phyloP scores from a whole-genome alignment of 2,329 filamentous ascomycete species.

The Pseudofabraea citricarpa region DNA sequence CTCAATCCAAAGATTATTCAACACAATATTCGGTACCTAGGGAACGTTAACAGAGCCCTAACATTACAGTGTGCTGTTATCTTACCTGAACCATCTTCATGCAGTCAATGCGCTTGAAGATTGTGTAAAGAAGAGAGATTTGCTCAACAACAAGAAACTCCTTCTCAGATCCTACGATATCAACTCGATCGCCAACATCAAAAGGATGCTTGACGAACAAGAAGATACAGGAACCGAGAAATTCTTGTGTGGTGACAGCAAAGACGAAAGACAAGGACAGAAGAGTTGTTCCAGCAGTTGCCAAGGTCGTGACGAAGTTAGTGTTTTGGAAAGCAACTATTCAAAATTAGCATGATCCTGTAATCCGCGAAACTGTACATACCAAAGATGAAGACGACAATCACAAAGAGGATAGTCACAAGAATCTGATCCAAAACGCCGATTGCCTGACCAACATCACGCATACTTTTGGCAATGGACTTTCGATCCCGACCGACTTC shows the following conservation, averaged over 20 bases:
- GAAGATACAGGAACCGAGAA: constrained; percentile 98
- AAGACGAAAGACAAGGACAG: constrained; percentile 98
- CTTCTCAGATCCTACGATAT: constrained; percentile 55
- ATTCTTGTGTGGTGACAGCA: constrained; percentile 84
- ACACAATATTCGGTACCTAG: constrained; percentile 79
- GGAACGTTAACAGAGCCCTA: too few relatives aligned
- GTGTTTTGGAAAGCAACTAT: constrained; percentile 81
- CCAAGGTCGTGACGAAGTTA: constrained; percentile 78
- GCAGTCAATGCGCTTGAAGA: constrained; percentile 80
- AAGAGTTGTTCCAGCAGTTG: constrained; percentile 85
- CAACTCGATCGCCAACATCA: constrained; percentile 91
- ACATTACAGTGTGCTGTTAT: too few relatives aligned
- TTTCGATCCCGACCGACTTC: constrained; percentile 84
- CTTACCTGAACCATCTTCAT: constrained; percentile 63
- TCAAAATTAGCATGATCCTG: constrained; percentile 21
- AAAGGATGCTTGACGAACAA: constrained; percentile 98
- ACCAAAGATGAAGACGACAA: constrained; percentile 79
- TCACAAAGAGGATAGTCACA: constrained; percentile 72
- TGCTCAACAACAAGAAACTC: constrained; percentile 80
- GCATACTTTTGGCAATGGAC: constrained; percentile 87
- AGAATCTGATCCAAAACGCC: constrained; percentile 85
- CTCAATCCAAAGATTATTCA: constrained; percentile 93
- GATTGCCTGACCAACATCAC: constrained; percentile 94
- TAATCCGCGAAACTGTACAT: constrained; percentile 31
- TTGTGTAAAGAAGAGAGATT: constrained; percentile 88